Percentiles rank a stretch among this genome's conserved stretches.
phyloP scores from a whole-genome alignment of 1,284 basidiomycete genomes.

The Exsudoporus floridanus region DNA sequence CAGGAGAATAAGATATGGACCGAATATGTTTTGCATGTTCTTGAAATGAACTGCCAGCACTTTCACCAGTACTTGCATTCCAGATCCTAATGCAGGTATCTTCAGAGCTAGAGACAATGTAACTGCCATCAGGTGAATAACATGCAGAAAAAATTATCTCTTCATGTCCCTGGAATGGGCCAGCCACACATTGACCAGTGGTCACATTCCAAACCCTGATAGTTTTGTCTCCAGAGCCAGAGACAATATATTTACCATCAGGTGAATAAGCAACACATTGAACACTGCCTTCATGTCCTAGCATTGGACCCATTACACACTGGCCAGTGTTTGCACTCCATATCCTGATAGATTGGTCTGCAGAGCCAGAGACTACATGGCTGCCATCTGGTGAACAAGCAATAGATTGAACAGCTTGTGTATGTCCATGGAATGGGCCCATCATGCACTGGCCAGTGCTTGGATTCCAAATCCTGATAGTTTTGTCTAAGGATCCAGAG shows the following conservation, averaged over 20 bases:
- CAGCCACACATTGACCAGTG: background rate
- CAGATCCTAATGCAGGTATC: no score
- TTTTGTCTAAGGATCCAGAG: background rate
- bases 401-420: fast-evolving
- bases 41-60: background rate
- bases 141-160: no score
- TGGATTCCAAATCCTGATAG: background rate
- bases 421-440: background rate
- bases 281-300: no score
- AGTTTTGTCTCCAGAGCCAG: background rate
- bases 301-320: no score
- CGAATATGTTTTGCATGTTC: background rate
- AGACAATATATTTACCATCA: background rate
- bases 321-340: background rate
- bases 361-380: background rate
- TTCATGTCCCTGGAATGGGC: background rate
- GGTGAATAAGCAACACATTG: background rate
- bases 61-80: background rate
- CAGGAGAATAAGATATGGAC: background rate
- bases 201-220: background rate
- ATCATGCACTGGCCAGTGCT: background rate
- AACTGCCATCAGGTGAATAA: no score
- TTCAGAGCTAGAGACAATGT: no score
- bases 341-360: background rate
- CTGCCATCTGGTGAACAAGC: background rate